These are phyloP conservation scores for Ophiostoma piceae DNA, from an alignment of 2,329 filamentous ascomycete genomes.

Conservation along the genomic window DNA sequence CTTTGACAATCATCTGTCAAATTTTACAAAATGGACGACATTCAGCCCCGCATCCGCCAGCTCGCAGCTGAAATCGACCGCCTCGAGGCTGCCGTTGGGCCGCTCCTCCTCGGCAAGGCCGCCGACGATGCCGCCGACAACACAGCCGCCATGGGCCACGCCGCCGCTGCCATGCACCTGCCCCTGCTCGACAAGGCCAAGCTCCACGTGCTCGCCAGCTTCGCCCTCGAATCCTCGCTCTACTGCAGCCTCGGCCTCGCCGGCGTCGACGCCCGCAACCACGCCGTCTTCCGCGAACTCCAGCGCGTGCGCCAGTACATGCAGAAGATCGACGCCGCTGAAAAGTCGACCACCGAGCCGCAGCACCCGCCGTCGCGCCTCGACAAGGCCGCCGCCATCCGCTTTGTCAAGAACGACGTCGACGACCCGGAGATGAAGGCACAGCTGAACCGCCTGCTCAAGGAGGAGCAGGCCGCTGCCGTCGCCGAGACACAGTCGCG, in stretches of 20 bases:
- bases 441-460: slow-evolving; percentile 53
- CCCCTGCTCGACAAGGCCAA: slow-evolving; percentile 94
- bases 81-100: slow-evolving; percentile 66
- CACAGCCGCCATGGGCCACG: slow-evolving; percentile 26
- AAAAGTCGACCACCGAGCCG: slow-evolving; percentile 40
- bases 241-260: slow-evolving; percentile 78
- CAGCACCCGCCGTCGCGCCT: slow-evolving; percentile 45
- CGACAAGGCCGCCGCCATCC: slow-evolving; percentile 70
- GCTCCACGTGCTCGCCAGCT: slow-evolving; percentile 80
- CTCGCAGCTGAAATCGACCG: slow-evolving; percentile 75
- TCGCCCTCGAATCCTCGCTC: slow-evolving; percentile 82
- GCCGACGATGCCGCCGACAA: neutral
- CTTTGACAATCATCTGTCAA: neutral
- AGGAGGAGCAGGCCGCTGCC: slow-evolving; percentile 36
- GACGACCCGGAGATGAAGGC: slow-evolving; percentile 48
- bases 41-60: slow-evolving; percentile 64
- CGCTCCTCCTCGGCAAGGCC: slow-evolving; percentile 51
- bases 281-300: slow-evolving; percentile 80
- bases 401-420: slow-evolving; percentile 78
- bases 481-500: slow-evolving; percentile 22
- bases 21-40: slow-evolving; percentile 38
- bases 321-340: slow-evolving; percentile 76
- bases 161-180: slow-evolving; percentile 67
- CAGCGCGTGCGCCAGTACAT: slow-evolving; percentile 87
- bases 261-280: slow-evolving; percentile 73